Evolutionary conservation across 257 asterid species (phyloP).

Genomic region (Scutellaria baicalensis): DNA sequence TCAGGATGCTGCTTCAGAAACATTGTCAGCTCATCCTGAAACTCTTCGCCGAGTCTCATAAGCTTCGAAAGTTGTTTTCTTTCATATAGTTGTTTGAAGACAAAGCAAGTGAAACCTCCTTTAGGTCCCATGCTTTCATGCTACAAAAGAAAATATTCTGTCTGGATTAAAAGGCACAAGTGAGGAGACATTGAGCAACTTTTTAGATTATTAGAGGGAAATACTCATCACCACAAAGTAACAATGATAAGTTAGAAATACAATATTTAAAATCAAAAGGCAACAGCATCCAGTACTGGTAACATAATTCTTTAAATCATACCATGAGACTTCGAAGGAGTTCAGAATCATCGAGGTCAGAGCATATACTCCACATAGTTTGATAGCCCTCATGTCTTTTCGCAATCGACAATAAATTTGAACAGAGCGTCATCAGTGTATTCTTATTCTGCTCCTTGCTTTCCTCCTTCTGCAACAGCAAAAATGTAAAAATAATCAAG

Average conservation of each 20-base stretch:
- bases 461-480: conserved; percentile 52
- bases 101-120: conserved; percentile 89
- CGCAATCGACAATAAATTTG: conserved; percentile 63
- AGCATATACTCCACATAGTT: conserved; percentile 81
- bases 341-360: conserved; percentile 63
- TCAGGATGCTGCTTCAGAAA: conserved; percentile 70
- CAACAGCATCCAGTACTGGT: not conserved
- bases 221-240: not conserved
- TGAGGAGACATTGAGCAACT: conserved; percentile 3
- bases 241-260: not conserved
- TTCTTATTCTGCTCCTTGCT: conserved; percentile 44
- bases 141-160: conserved; percentile 35
- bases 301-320: conserved; percentile 17
- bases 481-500: conserved; percentile 1
- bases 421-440: conserved; percentile 46
- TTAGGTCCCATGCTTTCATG: conserved; percentile 84
- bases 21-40: conserved; percentile 63
- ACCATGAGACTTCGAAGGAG: conserved; percentile 87
- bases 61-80: conserved; percentile 67
- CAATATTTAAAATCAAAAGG: not conserved
- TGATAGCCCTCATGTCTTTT: conserved; percentile 83
- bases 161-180: not conserved
- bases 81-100: conserved; percentile 66
- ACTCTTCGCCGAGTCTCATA: conserved; percentile 88
- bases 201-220: not conserved